Evolutionary conservation across 305 asterid genomes (phyloP).

Genomic region (Fraxinus nigra): DNA sequence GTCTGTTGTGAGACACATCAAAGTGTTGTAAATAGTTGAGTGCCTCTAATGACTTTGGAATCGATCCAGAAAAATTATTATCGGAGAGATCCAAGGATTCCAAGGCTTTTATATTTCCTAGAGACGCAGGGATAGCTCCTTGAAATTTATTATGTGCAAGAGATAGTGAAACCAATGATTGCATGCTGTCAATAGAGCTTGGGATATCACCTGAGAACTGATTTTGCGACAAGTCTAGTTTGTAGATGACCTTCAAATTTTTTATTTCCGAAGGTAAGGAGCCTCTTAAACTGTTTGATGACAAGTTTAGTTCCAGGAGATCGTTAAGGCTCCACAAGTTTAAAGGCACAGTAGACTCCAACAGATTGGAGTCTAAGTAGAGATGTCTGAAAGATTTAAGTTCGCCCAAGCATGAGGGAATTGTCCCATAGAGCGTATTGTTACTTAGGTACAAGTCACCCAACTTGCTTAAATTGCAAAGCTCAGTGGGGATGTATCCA

Average conservation of each 20-base stretch:
- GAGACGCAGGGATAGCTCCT: neutral
- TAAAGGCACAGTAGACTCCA: neutral
- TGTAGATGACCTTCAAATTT: neutral
- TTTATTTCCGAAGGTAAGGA: neutral
- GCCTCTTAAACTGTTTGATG: neutral
- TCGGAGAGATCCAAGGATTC: neutral
- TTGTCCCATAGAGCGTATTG: neutral
- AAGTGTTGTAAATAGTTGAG: neutral
- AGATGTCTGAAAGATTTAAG: neutral
- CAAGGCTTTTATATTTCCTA: neutral
- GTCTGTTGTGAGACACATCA: neutral
- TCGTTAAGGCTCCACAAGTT: neutral
- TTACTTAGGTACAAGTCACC: slow-evolving; percentile 4
- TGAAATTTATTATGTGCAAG: neutral
- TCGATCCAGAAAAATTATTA: neutral
- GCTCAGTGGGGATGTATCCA: slow-evolving; percentile 17
- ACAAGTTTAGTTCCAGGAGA: neutral
- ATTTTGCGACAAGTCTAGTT: neutral
- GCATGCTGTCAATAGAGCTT: neutral
- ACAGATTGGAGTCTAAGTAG: neutral
- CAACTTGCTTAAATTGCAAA: neutral
- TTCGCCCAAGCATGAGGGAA: neutral
- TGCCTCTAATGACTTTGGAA: neutral
- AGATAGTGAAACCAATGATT: neutral
- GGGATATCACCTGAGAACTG: slow-evolving; percentile 7